A percentile compares a stretch with the other conserved stretches of the same genome.
These are phyloP conservation scores for Fusarium sp. DNA, from an alignment of 2,329 filamentous ascomycete genomes.

Conservation along the genomic window DNA sequence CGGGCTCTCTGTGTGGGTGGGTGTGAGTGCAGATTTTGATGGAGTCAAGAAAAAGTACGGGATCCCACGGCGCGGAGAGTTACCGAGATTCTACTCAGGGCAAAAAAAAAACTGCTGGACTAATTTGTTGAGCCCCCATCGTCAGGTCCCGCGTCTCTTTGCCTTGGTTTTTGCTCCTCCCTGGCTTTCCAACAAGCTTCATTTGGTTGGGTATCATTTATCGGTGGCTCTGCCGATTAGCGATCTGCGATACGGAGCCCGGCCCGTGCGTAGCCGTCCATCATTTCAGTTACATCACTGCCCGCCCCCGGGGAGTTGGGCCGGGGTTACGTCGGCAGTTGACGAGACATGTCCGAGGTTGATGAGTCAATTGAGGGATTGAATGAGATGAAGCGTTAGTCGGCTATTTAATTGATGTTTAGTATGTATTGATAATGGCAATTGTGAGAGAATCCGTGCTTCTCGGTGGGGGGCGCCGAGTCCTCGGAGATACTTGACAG, in stretches of 20 bases:
- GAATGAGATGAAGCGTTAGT: not conserved
- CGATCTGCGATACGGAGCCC: conserved; percentile 12
- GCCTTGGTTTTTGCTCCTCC: not conserved
- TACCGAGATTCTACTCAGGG: conserved; percentile 17
- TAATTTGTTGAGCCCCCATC: conserved; percentile 31
- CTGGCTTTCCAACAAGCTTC: not conserved
- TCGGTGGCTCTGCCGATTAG: not conserved
- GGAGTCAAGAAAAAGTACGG: not conserved
- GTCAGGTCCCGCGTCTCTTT: not conserved
- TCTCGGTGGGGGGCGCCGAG: not conserved
- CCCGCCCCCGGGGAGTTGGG: not conserved
- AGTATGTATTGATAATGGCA: not conserved
- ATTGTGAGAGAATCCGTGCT: not conserved
- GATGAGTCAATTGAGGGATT: not conserved
- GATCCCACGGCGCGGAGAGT: conserved; percentile 17
- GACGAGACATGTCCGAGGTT: conserved; percentile 24
- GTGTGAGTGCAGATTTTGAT: conserved; percentile 6
- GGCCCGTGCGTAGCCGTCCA: conserved; percentile 31
- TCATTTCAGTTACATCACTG: not conserved
- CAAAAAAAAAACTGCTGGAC: not conserved
- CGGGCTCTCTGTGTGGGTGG: not conserved
- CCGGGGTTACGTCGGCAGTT: conserved; percentile 25
- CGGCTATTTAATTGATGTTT: not conserved
- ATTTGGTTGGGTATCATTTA: not conserved
- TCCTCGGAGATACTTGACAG: not conserved